Percentiles rank a stretch among this genome's conserved stretches.
Conservation (phyloP, 2,329 filamentous ascomycete genomes). For the Penicillium sp. region DNA sequence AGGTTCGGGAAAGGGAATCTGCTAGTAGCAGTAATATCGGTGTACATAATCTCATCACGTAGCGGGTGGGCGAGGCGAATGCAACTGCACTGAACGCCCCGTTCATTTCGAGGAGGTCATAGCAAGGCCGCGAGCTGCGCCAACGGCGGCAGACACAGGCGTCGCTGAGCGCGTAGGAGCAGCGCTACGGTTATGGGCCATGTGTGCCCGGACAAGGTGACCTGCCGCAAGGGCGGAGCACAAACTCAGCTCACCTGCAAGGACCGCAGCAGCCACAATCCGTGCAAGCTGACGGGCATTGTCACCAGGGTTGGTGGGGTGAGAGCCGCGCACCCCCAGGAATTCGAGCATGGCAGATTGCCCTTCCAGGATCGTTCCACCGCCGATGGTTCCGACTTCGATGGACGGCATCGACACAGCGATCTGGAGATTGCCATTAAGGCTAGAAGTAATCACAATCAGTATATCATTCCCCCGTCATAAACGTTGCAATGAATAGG, state of each 20-base stretch:
- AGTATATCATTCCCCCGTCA: too few species aligned
- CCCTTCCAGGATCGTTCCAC: conserved; percentile 90
- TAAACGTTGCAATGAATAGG: not conserved
- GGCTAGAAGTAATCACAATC: too few species aligned
- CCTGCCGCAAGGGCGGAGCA: conserved; percentile 88
- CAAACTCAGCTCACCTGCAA: conserved; percentile 85
- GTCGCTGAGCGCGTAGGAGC: conserved; percentile 60
- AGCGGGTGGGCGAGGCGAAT: too few species aligned
- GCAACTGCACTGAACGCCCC: too few species aligned
- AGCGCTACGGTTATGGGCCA: conserved; percentile 85
- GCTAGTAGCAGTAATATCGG: too few species aligned
- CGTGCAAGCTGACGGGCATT: conserved; percentile 83
- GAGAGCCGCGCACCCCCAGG: conserved; percentile 82
- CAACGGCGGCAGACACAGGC: conserved; percentile 51
- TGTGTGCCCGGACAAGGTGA: conserved; percentile 84
- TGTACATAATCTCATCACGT: too few species aligned
- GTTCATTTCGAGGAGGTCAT: conserved; percentile 37
- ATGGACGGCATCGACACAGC: conserved; percentile 97
- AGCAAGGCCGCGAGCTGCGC: conserved; percentile 33
- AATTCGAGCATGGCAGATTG: conserved; percentile 95
- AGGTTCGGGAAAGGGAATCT: too few species aligned
- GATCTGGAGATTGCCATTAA: conserved; percentile 85
- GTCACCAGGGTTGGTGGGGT: conserved; percentile 81
- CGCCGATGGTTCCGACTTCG: conserved; percentile 92
- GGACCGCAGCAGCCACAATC: conserved; percentile 74